Evolutionary conservation across 2,329 filamentous ascomycete species (phyloP).

Genomic region (Ophiosphaerella herpotricha): DNA sequence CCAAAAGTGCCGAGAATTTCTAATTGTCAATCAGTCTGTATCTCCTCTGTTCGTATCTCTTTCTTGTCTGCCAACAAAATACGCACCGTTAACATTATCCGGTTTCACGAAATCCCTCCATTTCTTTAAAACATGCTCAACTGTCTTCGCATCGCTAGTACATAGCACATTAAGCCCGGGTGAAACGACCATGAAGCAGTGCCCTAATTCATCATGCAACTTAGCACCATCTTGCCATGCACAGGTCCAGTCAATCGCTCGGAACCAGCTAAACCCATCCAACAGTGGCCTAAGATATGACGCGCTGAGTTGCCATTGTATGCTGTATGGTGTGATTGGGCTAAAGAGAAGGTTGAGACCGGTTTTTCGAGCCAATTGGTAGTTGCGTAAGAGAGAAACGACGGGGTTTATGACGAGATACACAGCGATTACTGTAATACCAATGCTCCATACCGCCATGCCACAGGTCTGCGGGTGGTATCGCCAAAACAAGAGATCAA

Average conservation of each 20-base stretch:
- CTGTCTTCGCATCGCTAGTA: constrained; percentile 19
- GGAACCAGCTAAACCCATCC: constrained; percentile 14
- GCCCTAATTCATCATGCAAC: constrained; percentile 17
- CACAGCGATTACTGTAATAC: too few species aligned
- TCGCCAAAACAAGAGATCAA: too few species aligned
- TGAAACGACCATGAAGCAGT: constrained; percentile 19
- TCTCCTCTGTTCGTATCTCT: background rate
- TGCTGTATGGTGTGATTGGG: constrained; percentile 20
- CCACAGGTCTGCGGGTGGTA: too few species aligned
- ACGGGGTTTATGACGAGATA: constrained; percentile 2
- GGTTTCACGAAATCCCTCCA: constrained; percentile 30
- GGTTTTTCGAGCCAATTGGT: constrained; percentile 14
- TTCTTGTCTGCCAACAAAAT: too few species aligned
- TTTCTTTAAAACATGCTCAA: constrained; percentile 16
- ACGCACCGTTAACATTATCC: constrained; percentile 24
- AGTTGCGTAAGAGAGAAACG: constrained; percentile 17
- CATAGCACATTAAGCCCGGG: constrained; percentile 17
- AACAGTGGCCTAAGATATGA: constrained; percentile 1
- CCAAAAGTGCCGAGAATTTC: constrained; percentile 21
- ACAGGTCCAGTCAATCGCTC: constrained; percentile 18
- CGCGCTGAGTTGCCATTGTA: constrained; percentile 14
- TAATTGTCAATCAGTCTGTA: constrained; percentile 1
- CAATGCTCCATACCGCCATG: too few species aligned
- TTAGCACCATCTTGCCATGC: constrained; percentile 18
- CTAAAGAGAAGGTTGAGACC: constrained; percentile 18